phyloP scores from a whole-genome alignment of 768 basidiomycete genomes.

The Tremella yokohamensis region DNA sequence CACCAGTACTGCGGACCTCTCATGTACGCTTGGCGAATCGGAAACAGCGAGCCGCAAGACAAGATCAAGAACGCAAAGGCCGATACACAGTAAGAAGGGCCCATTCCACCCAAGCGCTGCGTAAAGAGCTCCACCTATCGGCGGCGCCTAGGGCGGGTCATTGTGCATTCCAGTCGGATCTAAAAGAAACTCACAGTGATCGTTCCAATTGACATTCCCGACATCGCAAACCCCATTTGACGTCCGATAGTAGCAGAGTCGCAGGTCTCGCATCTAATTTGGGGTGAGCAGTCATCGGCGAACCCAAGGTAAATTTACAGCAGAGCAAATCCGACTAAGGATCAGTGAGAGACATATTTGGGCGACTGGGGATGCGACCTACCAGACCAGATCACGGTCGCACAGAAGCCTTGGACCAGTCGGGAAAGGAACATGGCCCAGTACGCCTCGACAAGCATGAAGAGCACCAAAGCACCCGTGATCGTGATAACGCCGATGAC shows the following conservation, averaged over 20 bases:
- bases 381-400: conserved; percentile 32
- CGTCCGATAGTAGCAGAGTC: conserved; percentile 55
- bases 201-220: conserved; percentile 38
- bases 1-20: no score
- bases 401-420: conserved; percentile 30
- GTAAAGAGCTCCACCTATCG: conserved; percentile 44
- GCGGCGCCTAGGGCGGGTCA: conserved; percentile 17
- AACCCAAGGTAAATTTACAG: conserved; percentile 2
- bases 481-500: conserved; percentile 29
- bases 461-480: conserved; percentile 27
- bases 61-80: conserved; percentile 32
- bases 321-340: conserved; percentile 16
- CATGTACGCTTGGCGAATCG: conserved; percentile 9
- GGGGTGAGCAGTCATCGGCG: not conserved
- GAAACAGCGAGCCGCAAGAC: conserved; percentile 38
- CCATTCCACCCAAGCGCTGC: conserved; percentile 41
- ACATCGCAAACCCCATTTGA: conserved; percentile 53
- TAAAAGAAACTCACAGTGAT: conserved; percentile 18
- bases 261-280: conserved; percentile 45
- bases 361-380: not conserved
- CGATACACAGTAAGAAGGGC: conserved; percentile 43
- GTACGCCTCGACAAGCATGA: conserved; percentile 39
- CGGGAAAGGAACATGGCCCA: conserved; percentile 40
- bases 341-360: not conserved
- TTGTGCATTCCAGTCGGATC: conserved; percentile 1